phyloP scores from a whole-genome alignment of 2,329 filamentous ascomycete species.

The Catunica adiposa region DNA sequence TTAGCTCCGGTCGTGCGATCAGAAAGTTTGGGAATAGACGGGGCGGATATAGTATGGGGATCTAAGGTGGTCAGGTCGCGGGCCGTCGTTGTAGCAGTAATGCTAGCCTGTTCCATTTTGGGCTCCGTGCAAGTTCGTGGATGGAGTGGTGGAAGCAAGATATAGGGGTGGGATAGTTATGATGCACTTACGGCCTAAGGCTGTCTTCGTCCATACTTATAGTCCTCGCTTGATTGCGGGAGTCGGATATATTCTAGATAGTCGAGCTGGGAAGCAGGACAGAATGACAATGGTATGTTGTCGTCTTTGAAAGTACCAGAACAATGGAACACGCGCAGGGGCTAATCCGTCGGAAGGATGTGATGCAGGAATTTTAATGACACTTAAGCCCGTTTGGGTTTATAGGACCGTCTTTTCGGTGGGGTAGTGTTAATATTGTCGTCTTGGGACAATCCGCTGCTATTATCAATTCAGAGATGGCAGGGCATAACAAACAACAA shows the following conservation, averaged over 20 bases:
- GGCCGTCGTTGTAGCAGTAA: neutral
- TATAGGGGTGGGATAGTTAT: neutral
- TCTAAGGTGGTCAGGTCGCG: neutral
- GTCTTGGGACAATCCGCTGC: neutral
- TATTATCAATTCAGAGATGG: neutral
- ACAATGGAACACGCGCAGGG: neutral
- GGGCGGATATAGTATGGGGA: too few species aligned
- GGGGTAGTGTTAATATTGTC: neutral
- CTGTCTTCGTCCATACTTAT: constrained; percentile 1
- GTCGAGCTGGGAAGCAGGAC: neutral
- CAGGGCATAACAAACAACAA: too few species aligned
- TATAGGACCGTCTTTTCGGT: neutral
- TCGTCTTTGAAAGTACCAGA: neutral
- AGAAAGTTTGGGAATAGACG: neutral
- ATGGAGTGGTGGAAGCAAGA: neutral
- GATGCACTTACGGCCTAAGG: constrained; percentile 5
- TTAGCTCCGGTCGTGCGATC: neutral
- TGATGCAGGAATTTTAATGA: neutral
- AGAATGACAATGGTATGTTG: neutral
- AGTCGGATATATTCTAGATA: neutral
- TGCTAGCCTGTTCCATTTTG: neutral
- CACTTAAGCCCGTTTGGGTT: neutral
- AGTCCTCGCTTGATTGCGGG: neutral
- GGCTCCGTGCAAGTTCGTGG: neutral
- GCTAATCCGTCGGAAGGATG: neutral